Conservation (phyloP, 2,329 filamentous ascomycete genomes). For the Fusarium torulosum region DNA sequence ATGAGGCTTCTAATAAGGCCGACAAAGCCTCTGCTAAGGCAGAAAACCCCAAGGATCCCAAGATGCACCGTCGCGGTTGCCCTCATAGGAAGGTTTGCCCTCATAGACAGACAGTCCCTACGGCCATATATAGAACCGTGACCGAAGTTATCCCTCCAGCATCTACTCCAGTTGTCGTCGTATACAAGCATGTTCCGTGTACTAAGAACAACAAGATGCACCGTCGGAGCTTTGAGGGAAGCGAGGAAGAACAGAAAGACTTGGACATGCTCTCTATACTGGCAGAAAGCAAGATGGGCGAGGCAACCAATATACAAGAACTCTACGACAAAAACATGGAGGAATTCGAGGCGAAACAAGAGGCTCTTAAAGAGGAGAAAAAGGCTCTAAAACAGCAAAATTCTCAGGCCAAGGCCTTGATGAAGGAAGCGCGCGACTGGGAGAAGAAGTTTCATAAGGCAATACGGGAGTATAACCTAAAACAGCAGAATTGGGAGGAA, state of each 20-base stretch:
- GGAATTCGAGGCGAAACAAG: not conserved
- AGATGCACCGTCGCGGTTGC: not conserved
- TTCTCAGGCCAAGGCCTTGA: not conserved
- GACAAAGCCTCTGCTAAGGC: not conserved
- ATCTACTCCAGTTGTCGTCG: no score
- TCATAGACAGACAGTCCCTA: no score
- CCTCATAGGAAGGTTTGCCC: no score
- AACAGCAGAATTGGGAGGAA: not conserved
- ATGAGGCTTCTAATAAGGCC: not conserved
- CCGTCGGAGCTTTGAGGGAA: not conserved
- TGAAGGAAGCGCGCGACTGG: not conserved
- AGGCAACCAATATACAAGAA: not conserved
- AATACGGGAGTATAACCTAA: not conserved
- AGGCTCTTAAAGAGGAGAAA: not conserved
- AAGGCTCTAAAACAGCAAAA: not conserved
- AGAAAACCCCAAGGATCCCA: not conserved
- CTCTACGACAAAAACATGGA: not conserved
- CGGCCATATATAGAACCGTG: no score
- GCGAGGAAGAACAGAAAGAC: not conserved
- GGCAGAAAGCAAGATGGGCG: not conserved
- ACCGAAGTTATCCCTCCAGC: no score
- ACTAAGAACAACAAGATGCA: no score
- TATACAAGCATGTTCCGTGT: no score
- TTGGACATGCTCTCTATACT: not conserved
- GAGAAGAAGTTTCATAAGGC: not conserved